Evolutionary conservation across 208 protist species (phyloP), one percentile per base, ranked within the genome.

Genomic region (Trypanosoma boissoni): DNA sequence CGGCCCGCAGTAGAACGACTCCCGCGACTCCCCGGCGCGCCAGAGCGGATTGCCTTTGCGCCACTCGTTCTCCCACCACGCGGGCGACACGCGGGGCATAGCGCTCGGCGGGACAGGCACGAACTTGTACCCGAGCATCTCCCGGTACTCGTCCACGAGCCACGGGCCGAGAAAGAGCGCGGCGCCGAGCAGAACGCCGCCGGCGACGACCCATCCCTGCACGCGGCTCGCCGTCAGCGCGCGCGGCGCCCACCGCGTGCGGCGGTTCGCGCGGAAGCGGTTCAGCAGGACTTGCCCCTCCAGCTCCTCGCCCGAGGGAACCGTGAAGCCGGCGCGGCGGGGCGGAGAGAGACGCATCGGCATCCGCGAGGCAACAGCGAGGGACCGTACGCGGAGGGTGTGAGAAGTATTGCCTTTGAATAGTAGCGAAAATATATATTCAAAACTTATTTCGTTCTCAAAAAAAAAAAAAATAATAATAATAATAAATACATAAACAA

Each of bases 51-150:
- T 91, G 64, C 78, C 82, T 49, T 88, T 92, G 10, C 83, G 80
- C 86, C 89, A 95, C 73, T 92, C 84, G 39, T 92, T 93, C 73
- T 93, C 89, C 86, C 89, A 95, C 89, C 89, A 95, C 54, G 60
- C 58, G 21, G 81, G 71, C 7, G 89, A 93, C 32, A 74, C 85
- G 36, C 50, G 76, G 14, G 78, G 86, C 83, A 93, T 88, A 32
- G 73, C 49, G 21, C 75, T 72, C 2, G 83, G 64, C 36, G 77
- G 65, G 37, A 91, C 36, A 9, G 78, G 74, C 42, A 84, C 73
- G 58, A 83, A 88, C 53, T 82, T 82, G 58, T 80, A 72, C 45
- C 80, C 75, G 24, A 88, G 44, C 64, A 88, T 63, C 74, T 91
- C 83, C 37, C 74, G 73, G 10, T 69, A 72, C 58, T 95, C 82